Evolutionary conservation across 228 moss, liverwort and hornwort genomes (phyloP).

Genomic region (Sphagnum magellanicum): DNA sequence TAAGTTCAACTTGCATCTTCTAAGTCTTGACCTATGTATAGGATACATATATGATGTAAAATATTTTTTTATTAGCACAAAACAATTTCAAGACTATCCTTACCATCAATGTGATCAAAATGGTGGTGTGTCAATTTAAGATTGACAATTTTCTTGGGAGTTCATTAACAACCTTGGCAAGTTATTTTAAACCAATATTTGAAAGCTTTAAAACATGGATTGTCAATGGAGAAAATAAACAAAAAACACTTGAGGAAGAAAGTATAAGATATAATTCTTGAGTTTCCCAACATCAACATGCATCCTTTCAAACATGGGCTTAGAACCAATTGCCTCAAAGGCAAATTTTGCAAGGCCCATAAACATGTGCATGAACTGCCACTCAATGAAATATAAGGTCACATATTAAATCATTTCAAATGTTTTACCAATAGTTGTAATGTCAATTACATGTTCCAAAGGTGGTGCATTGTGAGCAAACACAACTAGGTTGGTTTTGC

Average conservation of each 20-base stretch:
- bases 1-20: too few species aligned
- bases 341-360: neutral
- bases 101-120: conserved; percentile 82
- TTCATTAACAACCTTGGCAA: conserved; percentile 69
- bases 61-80: neutral
- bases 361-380: conserved; percentile 42
- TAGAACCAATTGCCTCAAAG: neutral
- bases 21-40: too few species aligned
- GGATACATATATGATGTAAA: too few species aligned
- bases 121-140: conserved; percentile 87
- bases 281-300: too few species aligned
- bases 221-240: neutral
- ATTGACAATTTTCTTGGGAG: conserved; percentile 78
- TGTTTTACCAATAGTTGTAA: conserved; percentile 23
- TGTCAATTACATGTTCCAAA: conserved; percentile 32
- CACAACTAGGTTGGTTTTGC: conserved; percentile 26
- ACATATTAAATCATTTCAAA: conserved; percentile 49
- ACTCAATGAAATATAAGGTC: conserved; percentile 57
- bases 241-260: too few species aligned
- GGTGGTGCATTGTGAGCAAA: conserved; percentile 19
- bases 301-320: neutral
- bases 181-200: conserved; percentile 66
- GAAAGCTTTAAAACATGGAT: neutral
- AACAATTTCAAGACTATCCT: conserved; percentile 1
- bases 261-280: too few species aligned